Evolutionary conservation across 805 yeast genomes (phyloP), one percentile per base, ranked within the genome.

Genomic region (Ogataea pilisensis): DNA sequence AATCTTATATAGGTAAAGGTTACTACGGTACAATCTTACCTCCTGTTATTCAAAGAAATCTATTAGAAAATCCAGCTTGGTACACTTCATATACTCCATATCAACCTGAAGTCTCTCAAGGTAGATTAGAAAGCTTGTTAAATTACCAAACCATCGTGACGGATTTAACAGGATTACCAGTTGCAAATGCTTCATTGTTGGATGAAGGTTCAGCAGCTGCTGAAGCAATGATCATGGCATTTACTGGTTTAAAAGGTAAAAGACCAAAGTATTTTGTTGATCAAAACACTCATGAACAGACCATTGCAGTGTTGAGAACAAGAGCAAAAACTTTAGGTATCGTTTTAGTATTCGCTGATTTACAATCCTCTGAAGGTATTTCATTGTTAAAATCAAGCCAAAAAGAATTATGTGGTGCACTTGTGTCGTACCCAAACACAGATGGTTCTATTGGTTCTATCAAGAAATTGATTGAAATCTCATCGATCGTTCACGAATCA

Each of bases 151-250:
- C 99, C n/a, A 72, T 91, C 57, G 73, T 93, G 13, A 66, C 89
- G 22, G 95, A 93, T 45, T 73, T 93, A 50, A 93, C 99, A 0
- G 99, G 98, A 1, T 72, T 93, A 66, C 84, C 88, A n/a, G 80
- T 93, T 54, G 90, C 98, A 37, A 93, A 93, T 61, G 95, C 97
- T 2, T 91, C 98, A 2, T 70, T 93, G 38, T 73, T 93, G 52
- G 99, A 93, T 64, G 99, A 93, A 69, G 97, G 93, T 35, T 85
- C 96, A 6, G 96, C 98, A 18, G 98, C 96, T 5, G 96, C 93
- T 31, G 99, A 91, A 67, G 97, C 98, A 19, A 83, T 93, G 91
- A 75, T 89, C 34, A 68, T 93, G 70, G 75, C 95, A 1, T 88
- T 72, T 66, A 79, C 82, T 56, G 69, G 73, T 36, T 56, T 70